phyloP scores from a whole-genome alignment of 2,329 filamentous ascomycete species.

The Neofusicoccum parvum region DNA sequence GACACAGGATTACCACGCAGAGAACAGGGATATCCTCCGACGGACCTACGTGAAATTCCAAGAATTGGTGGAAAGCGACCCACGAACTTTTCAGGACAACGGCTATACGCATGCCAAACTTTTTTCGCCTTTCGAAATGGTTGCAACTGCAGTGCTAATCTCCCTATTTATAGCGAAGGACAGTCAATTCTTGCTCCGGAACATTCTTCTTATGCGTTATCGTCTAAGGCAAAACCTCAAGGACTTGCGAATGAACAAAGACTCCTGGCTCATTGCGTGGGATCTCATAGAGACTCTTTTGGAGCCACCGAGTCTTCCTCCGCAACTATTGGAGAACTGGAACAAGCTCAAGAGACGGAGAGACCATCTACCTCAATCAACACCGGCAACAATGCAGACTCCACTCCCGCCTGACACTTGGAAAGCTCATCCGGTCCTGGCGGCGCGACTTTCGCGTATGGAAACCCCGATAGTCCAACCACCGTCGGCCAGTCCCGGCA shows the following conservation, averaged over 20 bases:
- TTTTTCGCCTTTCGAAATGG: constrained; percentile 41
- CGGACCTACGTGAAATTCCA: constrained; percentile 36
- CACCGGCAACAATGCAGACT: too few relatives aligned
- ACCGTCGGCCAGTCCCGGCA: too few relatives aligned
- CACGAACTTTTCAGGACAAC: constrained; percentile 34
- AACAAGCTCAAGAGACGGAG: too few relatives aligned
- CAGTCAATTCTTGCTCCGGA: constrained; percentile 32
- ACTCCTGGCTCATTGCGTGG: constrained; percentile 36
- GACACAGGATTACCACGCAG: constrained; percentile 30
- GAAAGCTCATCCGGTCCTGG: background rate
- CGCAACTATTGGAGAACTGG: too few relatives aligned
- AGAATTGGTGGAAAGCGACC: constrained; percentile 31
- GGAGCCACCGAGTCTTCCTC: too few relatives aligned
- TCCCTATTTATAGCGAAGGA: constrained; percentile 35
- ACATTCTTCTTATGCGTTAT: constrained; percentile 33
- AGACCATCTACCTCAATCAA: too few relatives aligned
- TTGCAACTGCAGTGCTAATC: constrained; percentile 37
- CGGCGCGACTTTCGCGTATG: background rate
- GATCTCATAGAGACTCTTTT: constrained; percentile 29
- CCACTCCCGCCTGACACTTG: too few relatives aligned
- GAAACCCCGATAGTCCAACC: too few relatives aligned
- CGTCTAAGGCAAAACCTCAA: constrained; percentile 31
- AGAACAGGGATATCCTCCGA: constrained; percentile 35
- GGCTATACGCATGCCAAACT: constrained; percentile 31
- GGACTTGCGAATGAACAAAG: constrained; percentile 33